Evolutionary conservation across 2,329 filamentous ascomycete genomes (phyloP), one percentile per base, ranked within the genome.

Genomic region (Pleoardoris graminearum): DNA sequence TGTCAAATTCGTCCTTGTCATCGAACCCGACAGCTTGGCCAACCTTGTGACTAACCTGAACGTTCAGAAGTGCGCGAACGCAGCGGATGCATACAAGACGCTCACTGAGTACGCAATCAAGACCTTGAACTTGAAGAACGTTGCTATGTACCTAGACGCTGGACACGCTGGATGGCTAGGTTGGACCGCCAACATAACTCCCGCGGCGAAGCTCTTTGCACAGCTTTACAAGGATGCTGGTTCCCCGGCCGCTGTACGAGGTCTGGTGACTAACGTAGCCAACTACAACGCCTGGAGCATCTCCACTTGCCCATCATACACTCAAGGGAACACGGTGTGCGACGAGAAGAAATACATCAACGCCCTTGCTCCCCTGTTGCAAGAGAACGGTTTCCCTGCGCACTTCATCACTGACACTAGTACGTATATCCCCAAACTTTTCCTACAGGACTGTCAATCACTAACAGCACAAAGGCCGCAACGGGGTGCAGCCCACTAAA

Each of bases 101-200:
- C 76, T 79, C 54, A 76, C 79, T 36, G 73, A 78, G 33, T 85
- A 85, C 62, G 83, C 82, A 2, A 67, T 85, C 48, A 74, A 75
- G 57, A 73, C 76, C 44, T 73, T 85, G 55, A 83, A 85, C 69
- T 72, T 85, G 32, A 74, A 78, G 55, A 85, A 86, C 65, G 83
- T 86, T 14, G 72, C 79, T 53, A 82, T 83, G 80, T 86, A 86
- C 66, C 67, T 86, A 19, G 83, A 86, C 61, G 83, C 82, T 4
- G 83, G 82, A 55, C 83, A 86, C 68, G 82, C 79, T 25, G 82
- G 83, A 55, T 86, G 83, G 84, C 76, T 86, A 27, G 83, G 83
- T 60, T 85, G 82, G 83, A 64, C 78, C 16, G 82, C 80, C 53
- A 85, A 85, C 71, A 76, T 83, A 35, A 56, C 58, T 4, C 79